These are phyloP conservation scores for Alternaria arborescens DNA, from an alignment of 2,329 filamentous ascomycete species.

Conservation along the genomic window DNA sequence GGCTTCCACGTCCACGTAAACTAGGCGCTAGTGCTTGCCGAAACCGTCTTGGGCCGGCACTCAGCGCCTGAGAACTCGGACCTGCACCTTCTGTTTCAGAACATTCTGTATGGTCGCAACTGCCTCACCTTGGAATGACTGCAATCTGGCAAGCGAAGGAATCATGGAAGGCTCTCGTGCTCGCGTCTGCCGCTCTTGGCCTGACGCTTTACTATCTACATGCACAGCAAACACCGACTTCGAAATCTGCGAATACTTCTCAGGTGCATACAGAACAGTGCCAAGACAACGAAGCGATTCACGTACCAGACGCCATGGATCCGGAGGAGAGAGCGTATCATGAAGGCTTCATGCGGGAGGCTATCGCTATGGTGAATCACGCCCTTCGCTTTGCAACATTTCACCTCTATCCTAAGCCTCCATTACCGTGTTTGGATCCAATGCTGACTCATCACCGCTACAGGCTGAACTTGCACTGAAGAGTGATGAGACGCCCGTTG, in stretches of 20 bases:
- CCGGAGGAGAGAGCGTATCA: slow-evolving; percentile 58
- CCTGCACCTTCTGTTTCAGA: slow-evolving; percentile 33
- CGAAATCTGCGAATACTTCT: slow-evolving; percentile 17
- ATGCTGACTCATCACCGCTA: slow-evolving; percentile 32
- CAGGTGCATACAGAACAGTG: slow-evolving; percentile 26
- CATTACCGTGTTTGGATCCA: slow-evolving; percentile 1
- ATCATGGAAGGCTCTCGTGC: slow-evolving; percentile 31
- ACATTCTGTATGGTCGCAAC: slow-evolving; percentile 22
- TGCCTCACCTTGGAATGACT: slow-evolving; percentile 27
- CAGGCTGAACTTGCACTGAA: slow-evolving; percentile 84
- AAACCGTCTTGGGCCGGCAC: slow-evolving; percentile 33
- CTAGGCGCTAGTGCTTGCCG: slow-evolving; percentile 36
- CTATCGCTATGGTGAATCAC: slow-evolving; percentile 77
- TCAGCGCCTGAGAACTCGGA: slow-evolving; percentile 27
- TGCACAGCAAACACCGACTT: slow-evolving; percentile 20
- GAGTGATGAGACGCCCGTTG: slow-evolving; percentile 92
- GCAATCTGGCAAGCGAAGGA: slow-evolving; percentile 21
- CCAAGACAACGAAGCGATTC: slow-evolving; percentile 40
- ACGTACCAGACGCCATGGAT: slow-evolving; percentile 40
- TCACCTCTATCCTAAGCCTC: not conserved
- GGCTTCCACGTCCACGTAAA: slow-evolving; percentile 48
- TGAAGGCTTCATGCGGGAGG: slow-evolving; percentile 80
- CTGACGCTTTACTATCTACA: slow-evolving; percentile 29
- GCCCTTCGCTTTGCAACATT: slow-evolving; percentile 10
- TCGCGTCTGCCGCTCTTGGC: slow-evolving; percentile 33